Conservation (phyloP, 1,139 yeast genomes). For the Geotrichum cucujoidarum region DNA sequence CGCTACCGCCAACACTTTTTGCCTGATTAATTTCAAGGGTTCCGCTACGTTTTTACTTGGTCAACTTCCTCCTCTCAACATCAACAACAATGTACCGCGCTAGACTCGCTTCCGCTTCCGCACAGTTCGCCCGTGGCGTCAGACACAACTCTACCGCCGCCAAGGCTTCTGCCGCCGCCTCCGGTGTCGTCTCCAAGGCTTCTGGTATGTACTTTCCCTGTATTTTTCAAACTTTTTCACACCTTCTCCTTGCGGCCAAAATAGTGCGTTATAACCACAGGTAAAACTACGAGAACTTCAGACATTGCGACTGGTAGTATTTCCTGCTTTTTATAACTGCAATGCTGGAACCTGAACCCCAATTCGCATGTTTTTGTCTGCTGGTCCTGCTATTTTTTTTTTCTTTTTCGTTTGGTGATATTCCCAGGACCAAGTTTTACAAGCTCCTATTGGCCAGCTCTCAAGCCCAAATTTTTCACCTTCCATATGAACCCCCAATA, state of each 20-base stretch:
- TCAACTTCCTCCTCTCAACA: background rate
- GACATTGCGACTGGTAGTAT: background rate
- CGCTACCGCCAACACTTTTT: no score
- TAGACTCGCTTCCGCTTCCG: constrained; percentile 13
- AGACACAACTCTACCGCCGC: constrained; percentile 21
- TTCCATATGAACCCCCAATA: no score
- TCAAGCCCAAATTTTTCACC: constrained; percentile 7
- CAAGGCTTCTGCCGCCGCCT: constrained; percentile 37
- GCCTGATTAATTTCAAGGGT: background rate
- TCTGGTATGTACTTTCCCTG: constrained; percentile 35
- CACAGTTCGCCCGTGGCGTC: constrained; percentile 17
- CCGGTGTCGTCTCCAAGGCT: constrained; percentile 48
- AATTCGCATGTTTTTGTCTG: no score
- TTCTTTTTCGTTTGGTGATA: background rate
- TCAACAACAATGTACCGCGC: constrained; percentile 19
- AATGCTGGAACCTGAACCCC: background rate
- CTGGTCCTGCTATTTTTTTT: background rate
- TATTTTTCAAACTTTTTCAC: background rate
- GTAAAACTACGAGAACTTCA: no score
- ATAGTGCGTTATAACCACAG: no score
- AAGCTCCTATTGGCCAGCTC: constrained; percentile 2
- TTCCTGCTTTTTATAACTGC: background rate
- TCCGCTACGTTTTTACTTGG: background rate
- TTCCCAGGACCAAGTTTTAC: background rate
- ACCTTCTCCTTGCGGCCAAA: background rate